Conservation (phyloP, 2,329 filamentous ascomycete genomes). For the Arachnomyces sp. region DNA sequence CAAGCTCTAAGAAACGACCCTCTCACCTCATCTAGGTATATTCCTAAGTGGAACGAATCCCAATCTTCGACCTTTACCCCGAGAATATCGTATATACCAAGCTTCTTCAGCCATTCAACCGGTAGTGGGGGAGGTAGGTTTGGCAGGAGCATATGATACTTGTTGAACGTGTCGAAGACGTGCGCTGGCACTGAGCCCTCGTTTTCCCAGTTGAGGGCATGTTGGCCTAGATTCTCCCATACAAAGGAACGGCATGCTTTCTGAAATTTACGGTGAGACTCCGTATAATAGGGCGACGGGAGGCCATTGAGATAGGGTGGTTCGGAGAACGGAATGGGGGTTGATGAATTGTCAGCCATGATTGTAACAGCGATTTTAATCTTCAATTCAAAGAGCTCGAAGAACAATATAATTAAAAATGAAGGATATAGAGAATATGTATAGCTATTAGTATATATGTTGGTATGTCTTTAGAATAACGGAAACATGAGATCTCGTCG, state of each 20-base stretch:
- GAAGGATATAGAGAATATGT: too few species aligned
- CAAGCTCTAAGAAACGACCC: background rate
- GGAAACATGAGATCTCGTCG: too few species aligned
- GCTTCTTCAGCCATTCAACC: slow-evolving; percentile 55
- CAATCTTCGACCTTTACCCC: slow-evolving; percentile 65
- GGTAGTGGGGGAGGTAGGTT: slow-evolving; percentile 61
- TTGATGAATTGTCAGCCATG: slow-evolving; percentile 24
- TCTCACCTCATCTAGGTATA: slow-evolving; percentile 58
- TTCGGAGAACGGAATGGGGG: slow-evolving; percentile 59
- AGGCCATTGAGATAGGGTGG: slow-evolving; percentile 62
- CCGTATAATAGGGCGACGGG: slow-evolving; percentile 63
- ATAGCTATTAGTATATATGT: too few species aligned
- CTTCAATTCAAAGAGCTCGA: too few species aligned
- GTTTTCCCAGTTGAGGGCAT: slow-evolving; percentile 63
- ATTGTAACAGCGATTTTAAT: background rate
- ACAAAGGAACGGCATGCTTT: slow-evolving; percentile 59
- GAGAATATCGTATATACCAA: slow-evolving; percentile 58
- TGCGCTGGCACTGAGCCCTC: slow-evolving; percentile 54
- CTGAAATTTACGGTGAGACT: slow-evolving; percentile 58
- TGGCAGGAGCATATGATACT: slow-evolving; percentile 62
- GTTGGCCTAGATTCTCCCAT: slow-evolving; percentile 51
- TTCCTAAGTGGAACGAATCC: slow-evolving; percentile 61
- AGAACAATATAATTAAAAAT: too few species aligned
- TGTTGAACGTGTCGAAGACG: slow-evolving; percentile 57
- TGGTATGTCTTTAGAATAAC: too few species aligned